Evolutionary conservation across 345 rosid species (phyloP).

Genomic region (Euphorbia peplus): DNA sequence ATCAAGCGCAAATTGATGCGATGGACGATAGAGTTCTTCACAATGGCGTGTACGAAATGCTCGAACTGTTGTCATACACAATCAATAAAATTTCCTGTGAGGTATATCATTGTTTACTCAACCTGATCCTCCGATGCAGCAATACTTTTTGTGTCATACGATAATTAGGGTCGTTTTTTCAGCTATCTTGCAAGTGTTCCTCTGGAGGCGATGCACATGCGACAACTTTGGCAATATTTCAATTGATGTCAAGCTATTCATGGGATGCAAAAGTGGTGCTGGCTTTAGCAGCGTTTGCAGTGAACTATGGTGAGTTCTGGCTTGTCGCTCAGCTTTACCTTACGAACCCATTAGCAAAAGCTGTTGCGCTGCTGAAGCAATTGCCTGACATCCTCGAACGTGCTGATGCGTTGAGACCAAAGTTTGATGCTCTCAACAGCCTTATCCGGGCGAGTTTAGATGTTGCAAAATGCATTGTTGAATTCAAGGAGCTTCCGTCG

Average conservation of each 20-base stretch:
- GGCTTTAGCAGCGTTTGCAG: conserved; percentile 27
- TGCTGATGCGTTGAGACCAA: conserved; percentile 19
- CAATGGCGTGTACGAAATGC: conserved; percentile 32
- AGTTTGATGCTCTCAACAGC: conserved; percentile 37
- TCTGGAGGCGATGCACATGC: conserved; percentile 24
- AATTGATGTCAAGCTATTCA: conserved; percentile 21
- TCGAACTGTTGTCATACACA: conserved; percentile 38
- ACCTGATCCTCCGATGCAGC: background rate
- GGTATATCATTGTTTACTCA: conserved; percentile 29
- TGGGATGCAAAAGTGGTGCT: conserved; percentile 28
- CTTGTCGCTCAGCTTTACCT: conserved; percentile 19
- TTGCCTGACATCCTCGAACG: conserved; percentile 25
- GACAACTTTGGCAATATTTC: conserved; percentile 22
- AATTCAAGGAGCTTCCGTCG: conserved; percentile 44
- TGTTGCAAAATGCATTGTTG: conserved; percentile 51
- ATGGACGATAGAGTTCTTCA: conserved; percentile 38
- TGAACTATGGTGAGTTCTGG: conserved; percentile 29
- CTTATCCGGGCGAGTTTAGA: conserved; percentile 46
- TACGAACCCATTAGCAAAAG: conserved; percentile 26
- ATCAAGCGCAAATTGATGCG: conserved; percentile 23
- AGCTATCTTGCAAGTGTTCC: conserved; percentile 25
- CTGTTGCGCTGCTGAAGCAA: conserved; percentile 23
- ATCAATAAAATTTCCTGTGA: conserved; percentile 55
- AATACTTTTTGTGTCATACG: background rate
- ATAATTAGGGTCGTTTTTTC: background rate